Conservation (phyloP, 179 eudicot species). For the Silene noctiflora region DNA sequence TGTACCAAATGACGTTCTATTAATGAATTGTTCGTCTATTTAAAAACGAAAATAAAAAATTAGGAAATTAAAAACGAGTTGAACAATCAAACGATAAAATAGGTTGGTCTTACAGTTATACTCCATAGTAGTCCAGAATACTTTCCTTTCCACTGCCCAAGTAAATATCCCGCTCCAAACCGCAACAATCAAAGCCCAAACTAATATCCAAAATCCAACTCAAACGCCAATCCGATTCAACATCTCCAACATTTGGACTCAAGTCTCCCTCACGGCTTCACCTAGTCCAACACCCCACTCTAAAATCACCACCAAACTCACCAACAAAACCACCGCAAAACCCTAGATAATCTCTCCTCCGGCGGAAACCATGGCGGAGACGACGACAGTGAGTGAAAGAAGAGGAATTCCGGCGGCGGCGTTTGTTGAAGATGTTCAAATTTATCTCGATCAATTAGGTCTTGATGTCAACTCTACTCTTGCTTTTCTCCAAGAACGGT, state of each 20-base stretch:
- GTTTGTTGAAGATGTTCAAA: constrained; percentile 73
- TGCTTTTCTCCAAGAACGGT: constrained; percentile 84
- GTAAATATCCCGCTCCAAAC: no score
- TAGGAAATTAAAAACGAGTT: no score
- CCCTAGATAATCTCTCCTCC: neutral
- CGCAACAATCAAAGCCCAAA: neutral
- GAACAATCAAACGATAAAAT: no score
- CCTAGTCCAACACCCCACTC: neutral
- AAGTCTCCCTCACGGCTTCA: neutral
- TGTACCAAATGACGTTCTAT: no score
- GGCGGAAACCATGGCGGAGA: constrained; percentile 33
- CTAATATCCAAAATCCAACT: neutral
- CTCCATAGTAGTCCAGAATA: no score
- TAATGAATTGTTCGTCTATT: no score
- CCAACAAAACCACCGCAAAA: neutral
- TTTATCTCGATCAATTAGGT: constrained; percentile 51
- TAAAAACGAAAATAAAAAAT: no score
- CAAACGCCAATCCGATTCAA: no score
- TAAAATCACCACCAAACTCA: neutral
- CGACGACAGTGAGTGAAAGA: constrained; percentile 42
- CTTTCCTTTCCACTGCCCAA: no score
- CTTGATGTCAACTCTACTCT: constrained; percentile 78
- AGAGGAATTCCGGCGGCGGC: constrained; percentile 80
- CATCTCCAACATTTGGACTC: neutral
- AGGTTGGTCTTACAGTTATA: no score